phyloP scores from a whole-genome alignment of 768 basidiomycete genomes.

The Mrakia frigida region DNA sequence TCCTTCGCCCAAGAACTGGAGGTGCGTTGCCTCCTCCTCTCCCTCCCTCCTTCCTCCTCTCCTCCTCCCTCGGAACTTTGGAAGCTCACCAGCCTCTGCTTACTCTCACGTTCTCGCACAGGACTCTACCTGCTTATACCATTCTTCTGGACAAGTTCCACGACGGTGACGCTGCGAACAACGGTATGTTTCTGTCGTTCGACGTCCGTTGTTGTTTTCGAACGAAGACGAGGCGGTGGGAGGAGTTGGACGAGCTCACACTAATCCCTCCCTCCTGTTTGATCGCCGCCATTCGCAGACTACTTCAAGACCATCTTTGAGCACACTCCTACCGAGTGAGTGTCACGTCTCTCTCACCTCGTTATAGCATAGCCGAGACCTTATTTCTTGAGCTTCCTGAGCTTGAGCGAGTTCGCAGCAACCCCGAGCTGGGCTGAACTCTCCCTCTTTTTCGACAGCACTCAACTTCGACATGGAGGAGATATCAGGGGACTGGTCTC shows the following conservation, averaged over 20 bases:
- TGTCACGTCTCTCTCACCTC: not conserved
- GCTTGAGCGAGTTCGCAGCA: not conserved
- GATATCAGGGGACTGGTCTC: conserved; percentile 72
- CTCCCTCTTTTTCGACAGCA: conserved; percentile 55
- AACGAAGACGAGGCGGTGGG: not conserved
- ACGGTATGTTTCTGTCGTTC: conserved; percentile 45
- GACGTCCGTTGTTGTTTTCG: not conserved
- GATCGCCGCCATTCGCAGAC: conserved; percentile 41
- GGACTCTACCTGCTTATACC: conserved; percentile 41
- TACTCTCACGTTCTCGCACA: not conserved
- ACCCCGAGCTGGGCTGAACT: not conserved
- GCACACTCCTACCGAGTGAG: conserved; percentile 40
- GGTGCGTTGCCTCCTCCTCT: conserved; percentile 14
- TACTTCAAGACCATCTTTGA: conserved; percentile 76
- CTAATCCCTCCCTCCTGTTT: not conserved
- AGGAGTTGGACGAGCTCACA: not conserved
- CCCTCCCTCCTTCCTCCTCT: not conserved
- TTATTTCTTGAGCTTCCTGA: not conserved
- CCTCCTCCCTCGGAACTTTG: not conserved
- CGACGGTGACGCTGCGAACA: conserved; percentile 84
- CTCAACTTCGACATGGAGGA: conserved; percentile 82
- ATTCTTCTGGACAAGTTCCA: conserved; percentile 82
- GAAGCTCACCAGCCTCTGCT: not conserved
- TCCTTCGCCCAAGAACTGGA: conserved; percentile 27
- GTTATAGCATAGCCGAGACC: not conserved